phyloP scores from a whole-genome alignment of 371 early-diverging fungal species.

The Dichotomocladium elegans region DNA sequence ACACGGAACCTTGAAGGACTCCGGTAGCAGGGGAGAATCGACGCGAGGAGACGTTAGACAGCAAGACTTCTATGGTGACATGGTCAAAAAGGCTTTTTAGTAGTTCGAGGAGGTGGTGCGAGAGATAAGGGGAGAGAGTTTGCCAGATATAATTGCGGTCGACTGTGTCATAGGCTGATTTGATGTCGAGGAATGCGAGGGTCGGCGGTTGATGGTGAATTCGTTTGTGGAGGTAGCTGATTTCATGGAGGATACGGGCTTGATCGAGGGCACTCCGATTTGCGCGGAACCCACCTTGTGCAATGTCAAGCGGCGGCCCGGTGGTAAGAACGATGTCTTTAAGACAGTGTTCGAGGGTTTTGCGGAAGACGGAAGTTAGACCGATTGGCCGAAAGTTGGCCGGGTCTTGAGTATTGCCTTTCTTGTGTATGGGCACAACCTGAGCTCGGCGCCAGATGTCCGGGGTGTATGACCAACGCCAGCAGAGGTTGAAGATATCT shows the following conservation, averaged over 20 bases:
- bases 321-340: not conserved
- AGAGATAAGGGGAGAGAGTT: not conserved
- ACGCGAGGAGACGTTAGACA: constrained; percentile 2
- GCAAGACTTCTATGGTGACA: constrained; percentile 1
- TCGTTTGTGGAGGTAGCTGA: too few relatives aligned
- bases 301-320: constrained; percentile 9
- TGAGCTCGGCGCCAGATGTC: constrained; percentile 15
- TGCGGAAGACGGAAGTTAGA: constrained; percentile 11
- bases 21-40: constrained; percentile 10
- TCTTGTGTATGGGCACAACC: constrained; percentile 21
- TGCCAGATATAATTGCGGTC: constrained; percentile 16
- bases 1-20: constrained; percentile 21
- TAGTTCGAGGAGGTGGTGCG: not conserved
- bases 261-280: constrained; percentile 15
- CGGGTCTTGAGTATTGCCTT: constrained; percentile 3
- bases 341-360: constrained; percentile 9
- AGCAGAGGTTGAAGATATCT: constrained; percentile 15
- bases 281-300: constrained; percentile 19
- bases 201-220: constrained; percentile 1
- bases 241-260: constrained; percentile 14
- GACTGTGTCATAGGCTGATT: constrained; percentile 14
- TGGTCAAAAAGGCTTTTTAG: constrained; percentile 15
- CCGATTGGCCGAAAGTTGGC: constrained; percentile 17
- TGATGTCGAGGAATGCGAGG: constrained; percentile 22
- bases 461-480: constrained; percentile 17